Evolutionary conservation across 2,329 filamentous ascomycete genomes (phyloP), one percentile per base, ranked within the genome.

Genomic region (Dryadomyces quercus-mongolicae): DNA sequence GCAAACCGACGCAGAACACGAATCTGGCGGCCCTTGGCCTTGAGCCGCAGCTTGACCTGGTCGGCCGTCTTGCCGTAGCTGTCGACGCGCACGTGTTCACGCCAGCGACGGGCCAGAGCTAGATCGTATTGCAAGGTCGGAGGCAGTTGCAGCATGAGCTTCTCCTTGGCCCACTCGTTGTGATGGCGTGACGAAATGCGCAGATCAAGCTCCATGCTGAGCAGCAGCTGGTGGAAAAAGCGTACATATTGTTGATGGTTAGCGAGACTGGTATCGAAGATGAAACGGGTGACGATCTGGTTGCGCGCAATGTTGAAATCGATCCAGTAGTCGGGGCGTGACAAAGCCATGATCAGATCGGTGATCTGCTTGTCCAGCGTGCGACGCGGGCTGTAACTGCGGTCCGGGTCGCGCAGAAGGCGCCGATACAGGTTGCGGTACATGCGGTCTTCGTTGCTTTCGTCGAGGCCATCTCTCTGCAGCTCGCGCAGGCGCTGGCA

Each of bases 181-280:
- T 86, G 82, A 51, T 76, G 70, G 25, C 70, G 71, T 1, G 78
- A 82, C 61, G 84, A 79, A 60, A 89, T 86, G 43, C 86, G 79
- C 55, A 86, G 66, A 62, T 87, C 81, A 5, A 90, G 72, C 66
- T 90, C 86, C 50, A 86, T 73, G 58, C 83, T 85, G 45, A 90
- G 75, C 3, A 90, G 72, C n/a, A 90, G 69, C 66, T 90, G 86
- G 64, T 88, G 84, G 65, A 87, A 88, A 69, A 90, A 89, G 25
- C 75, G 76, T 56, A 78, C 75, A 61, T 84, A 85, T 56, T 76
- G 74, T 18, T 72, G 68, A 48, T 75, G 71, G 60, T 84, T 82
- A 18, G 72, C 70, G 40, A 75, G 71, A 54, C 74, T 72, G 13
- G 75, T 74, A 60, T 84, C 78, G 58, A 83, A 82, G 56, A 89